These are phyloP conservation scores for Russula brevipes DNA, from an alignment of 768 basidiomycete genomes.

Conservation along the genomic window DNA sequence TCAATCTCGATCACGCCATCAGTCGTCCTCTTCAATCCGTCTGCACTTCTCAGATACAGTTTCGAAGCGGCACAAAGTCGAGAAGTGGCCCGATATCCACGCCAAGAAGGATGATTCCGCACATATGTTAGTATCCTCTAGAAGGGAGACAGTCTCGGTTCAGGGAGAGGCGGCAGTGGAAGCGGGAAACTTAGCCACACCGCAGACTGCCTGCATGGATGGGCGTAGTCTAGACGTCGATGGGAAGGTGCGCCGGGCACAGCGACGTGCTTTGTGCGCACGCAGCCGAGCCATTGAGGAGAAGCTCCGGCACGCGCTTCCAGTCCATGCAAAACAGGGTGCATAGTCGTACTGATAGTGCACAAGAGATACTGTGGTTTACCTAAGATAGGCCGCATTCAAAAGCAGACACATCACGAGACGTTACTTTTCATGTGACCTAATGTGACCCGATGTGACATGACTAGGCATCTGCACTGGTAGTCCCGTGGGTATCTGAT, in stretches of 20 bases:
- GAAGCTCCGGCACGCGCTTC: conserved; percentile 9
- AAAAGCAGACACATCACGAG: too few species aligned
- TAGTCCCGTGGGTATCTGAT: too few species aligned
- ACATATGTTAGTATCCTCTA: not conserved
- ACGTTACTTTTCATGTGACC: too few species aligned
- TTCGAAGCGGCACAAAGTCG: conserved; percentile 10
- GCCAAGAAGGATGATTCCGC: not conserved
- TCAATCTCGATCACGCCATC: not conserved
- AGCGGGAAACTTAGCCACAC: not conserved
- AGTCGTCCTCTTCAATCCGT: not conserved
- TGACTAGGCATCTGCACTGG: too few species aligned
- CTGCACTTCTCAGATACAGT: not conserved
- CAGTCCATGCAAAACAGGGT: too few species aligned
- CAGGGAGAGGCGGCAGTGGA: not conserved
- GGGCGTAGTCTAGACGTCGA: not conserved
- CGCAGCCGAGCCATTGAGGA: conserved; percentile 15
- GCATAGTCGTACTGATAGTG: too few species aligned
- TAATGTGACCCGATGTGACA: too few species aligned
- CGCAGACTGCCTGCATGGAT: not conserved
- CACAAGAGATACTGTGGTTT: too few species aligned
- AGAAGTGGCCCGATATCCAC: not conserved
- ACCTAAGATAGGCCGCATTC: too few species aligned
- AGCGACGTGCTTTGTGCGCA: conserved; percentile 11
- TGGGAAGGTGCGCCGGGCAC: not conserved
- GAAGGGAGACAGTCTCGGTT: not conserved